These are phyloP conservation scores for Geranium incanum DNA, from an alignment of 441 rosid genomes.

Conservation along the genomic window DNA sequence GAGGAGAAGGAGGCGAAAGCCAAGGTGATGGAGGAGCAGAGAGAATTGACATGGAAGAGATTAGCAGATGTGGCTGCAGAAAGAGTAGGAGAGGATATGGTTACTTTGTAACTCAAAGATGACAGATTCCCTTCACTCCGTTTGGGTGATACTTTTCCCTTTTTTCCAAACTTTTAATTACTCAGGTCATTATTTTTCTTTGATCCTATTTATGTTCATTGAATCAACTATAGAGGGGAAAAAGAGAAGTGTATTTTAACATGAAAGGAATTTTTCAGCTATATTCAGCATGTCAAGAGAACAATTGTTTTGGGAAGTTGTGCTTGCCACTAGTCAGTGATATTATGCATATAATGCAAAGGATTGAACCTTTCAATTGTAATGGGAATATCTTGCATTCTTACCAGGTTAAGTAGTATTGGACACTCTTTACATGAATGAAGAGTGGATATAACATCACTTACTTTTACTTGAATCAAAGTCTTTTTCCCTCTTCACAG, in stretches of 20 bases:
- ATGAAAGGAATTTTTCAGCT: not conserved
- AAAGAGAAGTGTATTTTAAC: not conserved
- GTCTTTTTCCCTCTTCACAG: not conserved
- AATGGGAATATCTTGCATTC: not conserved
- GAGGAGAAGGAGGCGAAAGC: constrained; percentile 56
- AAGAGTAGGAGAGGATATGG: constrained; percentile 54
- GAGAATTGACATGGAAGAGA: constrained; percentile 70
- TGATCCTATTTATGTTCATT: constrained; percentile 1
- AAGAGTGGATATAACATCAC: not conserved
- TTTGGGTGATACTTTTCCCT: not conserved
- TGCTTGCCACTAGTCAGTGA: not conserved
- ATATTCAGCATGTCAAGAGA: not conserved
- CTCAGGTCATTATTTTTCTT: not conserved
- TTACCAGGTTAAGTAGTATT: not conserved
- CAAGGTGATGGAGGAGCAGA: constrained; percentile 62
- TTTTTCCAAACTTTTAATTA: not conserved
- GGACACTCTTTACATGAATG: not conserved
- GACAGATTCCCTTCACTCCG: not conserved
- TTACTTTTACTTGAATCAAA: not conserved
- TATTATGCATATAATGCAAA: not conserved
- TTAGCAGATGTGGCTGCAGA: constrained; percentile 61
- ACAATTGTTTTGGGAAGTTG: not conserved
- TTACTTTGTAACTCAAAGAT: constrained; percentile 31
- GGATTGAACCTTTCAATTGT: not conserved
- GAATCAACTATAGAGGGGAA: not conserved